Base-by-base conservation (phyloP, 2,329 filamentous ascomycete species). In the Penicillium sp. region DNA sequence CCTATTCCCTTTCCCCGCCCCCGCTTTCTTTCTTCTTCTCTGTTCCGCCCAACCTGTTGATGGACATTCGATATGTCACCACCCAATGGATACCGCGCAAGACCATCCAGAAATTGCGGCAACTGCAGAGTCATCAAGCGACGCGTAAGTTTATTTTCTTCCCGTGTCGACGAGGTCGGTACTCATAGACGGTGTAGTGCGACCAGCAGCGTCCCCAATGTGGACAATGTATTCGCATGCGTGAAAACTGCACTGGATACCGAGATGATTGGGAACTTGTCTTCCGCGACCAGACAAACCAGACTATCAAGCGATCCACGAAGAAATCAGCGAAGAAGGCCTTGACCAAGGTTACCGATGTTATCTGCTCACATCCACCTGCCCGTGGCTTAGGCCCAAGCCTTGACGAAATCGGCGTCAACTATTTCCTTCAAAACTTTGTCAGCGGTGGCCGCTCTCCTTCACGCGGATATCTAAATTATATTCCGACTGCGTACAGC, bases 181-280 rank as follows among this genome's bases (percentile, higher is more conserved):
- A 22, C 52, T 54, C n/a, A 51, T 33, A 14, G 28, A 44, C 20
- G 20, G 4, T n/a, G 36, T 46, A 65, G 63, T 65, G 63, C 48
- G 62, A 65, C 43, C 50, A 55, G 30, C 53, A 57, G 44, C 10
- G 36, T 35, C 62, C 63, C 31, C 46, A 57, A 14, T 65, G 62
- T 43, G 62, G 62, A 44, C 63, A 65, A 14, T 69, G 67, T 44
- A 54, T 55, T 43, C 63, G 61, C 11, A 38, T 57, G 7, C 55
- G 54, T 8, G 61, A 64, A 43, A 44, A 38, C 38, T 69, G 66
- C 44, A 54, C 57, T 10, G 67, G 66, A 1, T 69, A 69, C 50
- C 65, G 67, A 20, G 64, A 68, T 53, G 61, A 66, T 57, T 68
- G 64, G 60, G 63, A 67, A 11, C 54, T 69, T 0, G 44, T 69